Evolutionary conservation across 768 basidiomycete genomes (phyloP), one percentile per base, ranked within the genome.

Genomic region (Tylopilus vinaceipallidus): DNA sequence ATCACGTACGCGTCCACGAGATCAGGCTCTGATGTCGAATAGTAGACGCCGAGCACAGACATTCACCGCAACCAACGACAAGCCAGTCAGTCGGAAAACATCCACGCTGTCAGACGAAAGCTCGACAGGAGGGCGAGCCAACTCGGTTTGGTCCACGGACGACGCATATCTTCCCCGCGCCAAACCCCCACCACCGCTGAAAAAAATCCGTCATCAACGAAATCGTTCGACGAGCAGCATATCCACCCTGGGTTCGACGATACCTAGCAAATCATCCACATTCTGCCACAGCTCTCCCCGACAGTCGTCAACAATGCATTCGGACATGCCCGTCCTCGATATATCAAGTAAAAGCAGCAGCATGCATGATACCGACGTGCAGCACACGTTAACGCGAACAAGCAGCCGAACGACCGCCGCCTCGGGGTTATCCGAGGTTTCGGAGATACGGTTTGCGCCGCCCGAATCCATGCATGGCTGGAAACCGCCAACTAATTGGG

Each of bases 401-500:
- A 27, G 6, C 40, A 47, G 37, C 5, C 46, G 30, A 22, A 36
- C 30, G 10, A 42, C 33, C 11, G 23, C 1, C 2, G 24, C 41
- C n/a, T 43, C 53, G 14, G 33, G 32, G 3, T 16, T 3, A 4
- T 51, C 57, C 9, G 19, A 34, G 2, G 22, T 29, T 13, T 24
- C 49, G 10, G 44, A 36, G 6, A 12, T n/a, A 2, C 8, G 46
- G 19, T 41, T 46, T 19, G n/a, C 10, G 14, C 39, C 52, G 0
- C 7, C 39, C 29, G 20, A 40, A 4, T 13, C 22, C 22, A 17
- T 9, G 20, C 24, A 42, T 1, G 22, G 27, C 2, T 37, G 52
- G 47, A 40, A 23, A 6, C 60, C 67, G 9, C 67, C 68, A 2
- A n/a, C 45, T 2, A 42, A 38, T 33, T 68, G 68, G 68, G 34